A percentile compares a stretch with the other conserved stretches of the same genome.
These are phyloP conservation scores for Coemansia sp. DNA, from an alignment of 192 early-diverging fungal genomes.

Conservation along the genomic window DNA sequence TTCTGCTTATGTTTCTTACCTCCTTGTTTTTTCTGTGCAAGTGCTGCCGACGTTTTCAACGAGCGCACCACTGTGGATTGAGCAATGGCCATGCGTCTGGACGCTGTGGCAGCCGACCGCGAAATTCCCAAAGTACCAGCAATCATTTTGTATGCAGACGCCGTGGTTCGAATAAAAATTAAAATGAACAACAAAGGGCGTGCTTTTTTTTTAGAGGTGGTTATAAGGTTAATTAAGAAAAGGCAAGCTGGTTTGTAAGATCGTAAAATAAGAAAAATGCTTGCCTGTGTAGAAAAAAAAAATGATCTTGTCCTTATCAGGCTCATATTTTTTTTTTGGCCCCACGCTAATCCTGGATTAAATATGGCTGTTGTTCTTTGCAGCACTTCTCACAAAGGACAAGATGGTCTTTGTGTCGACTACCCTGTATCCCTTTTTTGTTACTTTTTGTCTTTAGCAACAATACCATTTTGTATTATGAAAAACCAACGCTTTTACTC, in stretches of 20 bases:
- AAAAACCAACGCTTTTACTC: neutral
- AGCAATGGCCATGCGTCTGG: neutral
- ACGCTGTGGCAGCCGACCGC: conserved; percentile 11
- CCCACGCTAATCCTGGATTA: neutral
- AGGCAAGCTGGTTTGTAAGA: no score
- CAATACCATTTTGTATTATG: no score
- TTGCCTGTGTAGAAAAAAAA: no score
- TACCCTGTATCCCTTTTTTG: neutral
- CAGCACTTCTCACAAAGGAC: neutral
- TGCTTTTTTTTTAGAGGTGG: no score
- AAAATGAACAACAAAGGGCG: neutral
- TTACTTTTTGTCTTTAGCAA: neutral
- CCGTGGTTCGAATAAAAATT: neutral
- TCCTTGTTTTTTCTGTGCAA: conserved; percentile 1
- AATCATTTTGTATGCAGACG: conserved; percentile 2
- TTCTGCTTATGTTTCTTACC: conserved; percentile 10
- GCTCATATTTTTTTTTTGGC: no score
- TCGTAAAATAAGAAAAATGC: no score
- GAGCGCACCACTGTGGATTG: neutral
- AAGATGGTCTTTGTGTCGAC: no score
- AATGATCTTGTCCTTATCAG: no score
- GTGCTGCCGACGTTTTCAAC: conserved; percentile 5
- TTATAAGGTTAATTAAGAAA: no score
- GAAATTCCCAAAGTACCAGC: conserved; percentile 15
- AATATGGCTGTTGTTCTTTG: neutral